Evolutionary conservation across 352 stramenopile species (phyloP), one percentile per base, ranked within the genome.

Genomic region (Pythium brachiatum): DNA sequence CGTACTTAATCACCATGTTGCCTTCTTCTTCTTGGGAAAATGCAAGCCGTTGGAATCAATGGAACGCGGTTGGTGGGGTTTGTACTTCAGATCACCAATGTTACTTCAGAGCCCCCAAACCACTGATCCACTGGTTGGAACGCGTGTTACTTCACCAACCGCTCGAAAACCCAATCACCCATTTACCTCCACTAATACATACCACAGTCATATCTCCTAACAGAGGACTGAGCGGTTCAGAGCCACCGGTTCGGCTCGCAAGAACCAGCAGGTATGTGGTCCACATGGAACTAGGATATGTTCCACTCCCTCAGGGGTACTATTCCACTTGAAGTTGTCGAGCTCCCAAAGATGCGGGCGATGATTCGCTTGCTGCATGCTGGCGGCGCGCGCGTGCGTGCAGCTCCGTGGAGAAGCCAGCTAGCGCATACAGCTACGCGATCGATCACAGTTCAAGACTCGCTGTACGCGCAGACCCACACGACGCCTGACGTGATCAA

Each of bases 1-100:
- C 85, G 74, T 94, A 94, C 85, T 94, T 94, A 79, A 94, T 94
- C 81, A 94, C 85, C 85, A 94, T 92, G 83, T 89, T 89, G 79
- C 81, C 82, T 87, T 51, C 78, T 82, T 89, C 79, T 90, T 90
- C 80, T 92, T 84, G 79, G 83, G 83, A 92, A 82, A 90, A 84
- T 90, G 86, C 86, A 89, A 87, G 79, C 79, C 77, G 86, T 89
- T 82, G 88, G 74, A 89, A 72, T 76, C 69, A 69, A 51, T 76
- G 57, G 48, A 74, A 57, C n/a, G 55, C 44, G 44, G 62, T 73
- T 71, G 62, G 25, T 47, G 53, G 63, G 38, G 52, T 53, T 66
- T 56, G 64, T 59, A 70, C 59, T 64, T 52, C 53, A 60, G 54
- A 34, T 51, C 26, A 57, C 60, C 67, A 65, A 68, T 53, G 60